Conservation (phyloP, 1,139 yeast species). For the Yamadazyma diospyri region DNA sequence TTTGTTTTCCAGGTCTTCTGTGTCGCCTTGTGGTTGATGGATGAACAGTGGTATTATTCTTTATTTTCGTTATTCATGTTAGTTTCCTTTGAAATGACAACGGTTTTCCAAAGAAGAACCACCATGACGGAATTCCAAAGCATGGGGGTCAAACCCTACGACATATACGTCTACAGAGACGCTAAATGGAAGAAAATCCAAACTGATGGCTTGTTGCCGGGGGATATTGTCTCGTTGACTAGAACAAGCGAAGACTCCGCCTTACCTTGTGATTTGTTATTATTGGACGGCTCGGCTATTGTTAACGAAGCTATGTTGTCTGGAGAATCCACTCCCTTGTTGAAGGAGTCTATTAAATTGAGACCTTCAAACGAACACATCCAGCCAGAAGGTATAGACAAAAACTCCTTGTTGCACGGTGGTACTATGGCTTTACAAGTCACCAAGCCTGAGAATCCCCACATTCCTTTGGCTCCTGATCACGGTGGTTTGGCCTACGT, state of each 20-base stretch:
- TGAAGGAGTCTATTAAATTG: constrained; percentile 84
- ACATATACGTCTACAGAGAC: constrained; percentile 69
- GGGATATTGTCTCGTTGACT: constrained; percentile 83
- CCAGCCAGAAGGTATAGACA: constrained; percentile 80
- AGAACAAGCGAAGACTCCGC: constrained; percentile 92
- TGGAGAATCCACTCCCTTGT: constrained; percentile 95
- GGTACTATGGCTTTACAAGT: constrained; percentile 97
- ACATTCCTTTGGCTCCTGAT: constrained; percentile 70
- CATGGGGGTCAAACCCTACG: constrained; percentile 95
- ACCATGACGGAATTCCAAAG: constrained; percentile 94
- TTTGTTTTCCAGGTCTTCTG: constrained; percentile 95
- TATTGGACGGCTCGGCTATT: constrained; percentile 85
- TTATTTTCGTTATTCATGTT: constrained; percentile 89
- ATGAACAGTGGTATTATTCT: constrained; percentile 96
- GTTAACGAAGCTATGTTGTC: constrained; percentile 97
- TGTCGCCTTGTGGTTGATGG: constrained; percentile 94
- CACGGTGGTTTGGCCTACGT: constrained; percentile 90
- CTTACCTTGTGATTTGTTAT: constrained; percentile 89
- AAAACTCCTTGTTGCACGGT: constrained; percentile 87
- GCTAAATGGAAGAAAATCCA: constrained; percentile 64
- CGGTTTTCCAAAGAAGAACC: constrained; percentile 91
- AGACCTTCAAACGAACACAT: constrained; percentile 71
- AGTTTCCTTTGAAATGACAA: constrained; percentile 88
- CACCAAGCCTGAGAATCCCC: constrained; percentile 56
- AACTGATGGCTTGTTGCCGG: constrained; percentile 81